A percentile compares a stretch with the other conserved stretches of the same genome.
Conservation (phyloP, 2,329 filamentous ascomycete species). For the Penicillium hesseltinei region DNA sequence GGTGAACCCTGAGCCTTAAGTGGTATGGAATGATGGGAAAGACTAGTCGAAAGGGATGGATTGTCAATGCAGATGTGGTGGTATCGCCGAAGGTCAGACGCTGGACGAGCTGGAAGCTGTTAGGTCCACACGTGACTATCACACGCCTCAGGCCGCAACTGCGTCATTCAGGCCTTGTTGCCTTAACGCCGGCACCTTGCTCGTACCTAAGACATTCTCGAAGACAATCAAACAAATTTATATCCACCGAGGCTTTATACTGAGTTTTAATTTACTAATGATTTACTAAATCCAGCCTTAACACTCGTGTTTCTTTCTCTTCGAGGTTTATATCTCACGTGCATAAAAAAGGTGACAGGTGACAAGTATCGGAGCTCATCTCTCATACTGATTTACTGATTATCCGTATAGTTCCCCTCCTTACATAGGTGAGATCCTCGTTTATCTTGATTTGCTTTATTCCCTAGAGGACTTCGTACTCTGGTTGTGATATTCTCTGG, state of each 20-base stretch:
- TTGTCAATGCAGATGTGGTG: slow-evolving; percentile 17
- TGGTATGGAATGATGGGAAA: slow-evolving; percentile 7
- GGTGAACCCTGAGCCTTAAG: neutral
- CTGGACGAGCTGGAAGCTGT: slow-evolving; percentile 26
- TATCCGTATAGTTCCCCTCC: slow-evolving; percentile 21
- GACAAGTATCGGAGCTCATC: neutral
- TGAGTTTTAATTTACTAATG: neutral
- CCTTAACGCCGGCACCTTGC: slow-evolving; percentile 9
- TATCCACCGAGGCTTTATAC: neutral
- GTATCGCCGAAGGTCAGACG: slow-evolving; percentile 17
- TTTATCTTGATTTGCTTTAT: neutral
- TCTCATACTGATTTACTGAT: slow-evolving; percentile 2
- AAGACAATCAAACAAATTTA: neutral
- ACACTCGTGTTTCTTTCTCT: no score
- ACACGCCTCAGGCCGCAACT: slow-evolving; percentile 15
- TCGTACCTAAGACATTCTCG: slow-evolving; percentile 2
- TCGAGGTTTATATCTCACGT: neutral
- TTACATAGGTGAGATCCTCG: slow-evolving; percentile 13
- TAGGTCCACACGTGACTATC: slow-evolving; percentile 18
- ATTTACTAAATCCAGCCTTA: neutral
- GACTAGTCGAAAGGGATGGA: slow-evolving; percentile 13
- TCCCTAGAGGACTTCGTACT: neutral
- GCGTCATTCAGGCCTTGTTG: slow-evolving; percentile 18
- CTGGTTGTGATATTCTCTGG: neutral
- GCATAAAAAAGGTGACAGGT: neutral